Percentiles rank a stretch among this genome's conserved stretches.
These are phyloP conservation scores for Leishmania amazonensis DNA, from an alignment of 208 protist species.

Conservation along the genomic window DNA sequence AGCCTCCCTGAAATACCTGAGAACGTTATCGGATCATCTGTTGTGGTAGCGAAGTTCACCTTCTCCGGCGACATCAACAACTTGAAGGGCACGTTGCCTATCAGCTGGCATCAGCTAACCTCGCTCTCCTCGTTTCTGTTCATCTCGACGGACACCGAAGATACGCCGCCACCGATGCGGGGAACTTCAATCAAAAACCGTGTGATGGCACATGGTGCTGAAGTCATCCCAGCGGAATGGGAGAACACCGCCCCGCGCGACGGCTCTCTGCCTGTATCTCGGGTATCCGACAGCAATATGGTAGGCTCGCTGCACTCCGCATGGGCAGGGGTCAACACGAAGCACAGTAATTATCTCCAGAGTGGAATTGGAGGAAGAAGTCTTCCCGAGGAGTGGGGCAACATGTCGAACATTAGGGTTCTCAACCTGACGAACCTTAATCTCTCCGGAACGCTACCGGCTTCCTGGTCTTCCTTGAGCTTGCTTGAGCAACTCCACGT, in stretches of 20 bases:
- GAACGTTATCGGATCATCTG: constrained; percentile 1
- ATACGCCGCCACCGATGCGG: constrained; percentile 5
- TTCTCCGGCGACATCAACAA: constrained; percentile 8
- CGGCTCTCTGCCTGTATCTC: not conserved
- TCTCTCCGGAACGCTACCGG: not conserved
- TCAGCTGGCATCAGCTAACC: constrained; percentile 16
- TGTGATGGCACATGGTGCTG: too few relatives aligned
- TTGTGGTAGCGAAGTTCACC: constrained; percentile 17
- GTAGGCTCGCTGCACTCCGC: not conserved
- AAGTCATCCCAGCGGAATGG: too few relatives aligned
- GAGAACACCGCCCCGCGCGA: too few relatives aligned
- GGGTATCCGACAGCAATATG: not conserved
- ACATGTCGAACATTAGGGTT: not conserved
- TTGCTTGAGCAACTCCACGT: not conserved
- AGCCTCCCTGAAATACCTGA: constrained; percentile 19
- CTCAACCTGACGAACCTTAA: constrained; percentile 2
- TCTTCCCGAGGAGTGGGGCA: not conserved
- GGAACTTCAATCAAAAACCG: not conserved
- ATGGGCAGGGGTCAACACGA: not conserved
- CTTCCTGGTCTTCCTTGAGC: not conserved
- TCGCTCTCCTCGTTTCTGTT: constrained; percentile 8
- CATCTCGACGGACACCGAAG: constrained; percentile 11
- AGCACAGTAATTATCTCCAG: not conserved
- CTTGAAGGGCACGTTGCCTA: constrained; percentile 15
- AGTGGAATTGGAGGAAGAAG: not conserved